Evolutionary conservation across 352 stramenopile genomes (phyloP).

Genomic region (Globisporangium yorkense): DNA sequence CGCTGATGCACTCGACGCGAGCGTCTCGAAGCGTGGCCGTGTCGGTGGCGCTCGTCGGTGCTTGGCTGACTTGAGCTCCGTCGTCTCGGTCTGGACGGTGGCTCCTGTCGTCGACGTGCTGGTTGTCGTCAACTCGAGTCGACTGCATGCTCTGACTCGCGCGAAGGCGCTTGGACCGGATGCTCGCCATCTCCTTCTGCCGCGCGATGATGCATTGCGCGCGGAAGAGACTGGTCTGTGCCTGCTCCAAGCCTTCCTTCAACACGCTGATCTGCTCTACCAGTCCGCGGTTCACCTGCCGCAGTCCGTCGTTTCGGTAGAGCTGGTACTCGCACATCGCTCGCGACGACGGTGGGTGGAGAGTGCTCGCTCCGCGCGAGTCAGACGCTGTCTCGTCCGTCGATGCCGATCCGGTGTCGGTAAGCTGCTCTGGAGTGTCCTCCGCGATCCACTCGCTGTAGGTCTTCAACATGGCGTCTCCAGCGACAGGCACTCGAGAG

Average conservation of each 20-base stretch:
- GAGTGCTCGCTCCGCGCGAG: not conserved
- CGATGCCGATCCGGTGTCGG: not conserved
- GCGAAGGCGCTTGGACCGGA: constrained; percentile 3
- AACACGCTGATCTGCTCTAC: constrained; percentile 12
- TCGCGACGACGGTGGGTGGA: not conserved
- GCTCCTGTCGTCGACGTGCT: not conserved
- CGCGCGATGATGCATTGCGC: constrained; percentile 9
- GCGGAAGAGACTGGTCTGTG: constrained; percentile 6
- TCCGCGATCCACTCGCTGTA: constrained; percentile 10
- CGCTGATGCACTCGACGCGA: not conserved
- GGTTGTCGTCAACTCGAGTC: not conserved
- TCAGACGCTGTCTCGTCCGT: not conserved
- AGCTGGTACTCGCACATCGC: constrained; percentile 7
- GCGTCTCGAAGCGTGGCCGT: not conserved
- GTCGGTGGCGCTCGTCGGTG: too few relatives aligned
- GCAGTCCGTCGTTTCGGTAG: constrained; percentile 8
- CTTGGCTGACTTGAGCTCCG: too few relatives aligned
- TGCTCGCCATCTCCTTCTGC: constrained; percentile 7
- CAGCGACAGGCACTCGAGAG: constrained; percentile 3
- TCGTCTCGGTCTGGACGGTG: too few relatives aligned
- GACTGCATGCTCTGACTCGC: not conserved
- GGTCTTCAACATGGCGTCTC: constrained; percentile 10
- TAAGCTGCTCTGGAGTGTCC: not conserved
- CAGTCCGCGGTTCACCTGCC: constrained; percentile 9
- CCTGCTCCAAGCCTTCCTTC: constrained; percentile 2